Conservation (phyloP, 2,329 filamentous ascomycete species). For the Dryadomyces quercivorus region DNA sequence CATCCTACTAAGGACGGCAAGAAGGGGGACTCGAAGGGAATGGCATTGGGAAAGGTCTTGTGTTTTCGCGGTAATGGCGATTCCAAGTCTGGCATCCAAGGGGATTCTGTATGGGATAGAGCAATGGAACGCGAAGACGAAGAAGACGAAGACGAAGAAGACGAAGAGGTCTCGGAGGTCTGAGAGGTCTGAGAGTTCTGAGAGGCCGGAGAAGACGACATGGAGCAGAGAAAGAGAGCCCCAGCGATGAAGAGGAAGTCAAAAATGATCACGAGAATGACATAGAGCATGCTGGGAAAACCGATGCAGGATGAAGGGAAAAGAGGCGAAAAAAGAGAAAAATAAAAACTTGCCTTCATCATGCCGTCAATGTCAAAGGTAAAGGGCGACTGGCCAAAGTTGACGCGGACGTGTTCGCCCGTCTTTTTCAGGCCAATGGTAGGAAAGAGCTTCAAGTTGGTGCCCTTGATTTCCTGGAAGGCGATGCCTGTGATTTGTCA, state of each 20-base stretch:
- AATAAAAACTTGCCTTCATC: conserved; percentile 51
- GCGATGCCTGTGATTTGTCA: conserved; percentile 45
- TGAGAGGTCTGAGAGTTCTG: no score
- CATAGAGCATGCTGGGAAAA: background rate
- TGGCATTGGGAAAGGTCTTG: background rate
- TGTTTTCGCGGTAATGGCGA: no score
- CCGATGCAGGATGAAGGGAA: background rate
- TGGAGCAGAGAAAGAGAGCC: background rate
- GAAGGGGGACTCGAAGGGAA: background rate
- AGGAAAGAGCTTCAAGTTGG: conserved; percentile 51
- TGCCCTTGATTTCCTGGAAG: conserved; percentile 48
- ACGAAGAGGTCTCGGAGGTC: no score
- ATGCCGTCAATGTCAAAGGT: conserved; percentile 83
- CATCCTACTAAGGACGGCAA: background rate
- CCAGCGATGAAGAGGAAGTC: background rate
- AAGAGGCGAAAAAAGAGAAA: background rate
- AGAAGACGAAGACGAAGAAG: background rate
- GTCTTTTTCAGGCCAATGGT: conserved; percentile 52
- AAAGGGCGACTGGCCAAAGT: conserved; percentile 66
- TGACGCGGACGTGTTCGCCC: conserved; percentile 48
- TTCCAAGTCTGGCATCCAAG: no score
- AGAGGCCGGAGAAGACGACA: background rate
- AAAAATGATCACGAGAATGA: background rate
- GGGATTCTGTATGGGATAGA: no score
- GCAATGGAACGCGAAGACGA: no score